phyloP scores from a whole-genome alignment of 805 yeast species.

The Nakazawaea peltata region DNA sequence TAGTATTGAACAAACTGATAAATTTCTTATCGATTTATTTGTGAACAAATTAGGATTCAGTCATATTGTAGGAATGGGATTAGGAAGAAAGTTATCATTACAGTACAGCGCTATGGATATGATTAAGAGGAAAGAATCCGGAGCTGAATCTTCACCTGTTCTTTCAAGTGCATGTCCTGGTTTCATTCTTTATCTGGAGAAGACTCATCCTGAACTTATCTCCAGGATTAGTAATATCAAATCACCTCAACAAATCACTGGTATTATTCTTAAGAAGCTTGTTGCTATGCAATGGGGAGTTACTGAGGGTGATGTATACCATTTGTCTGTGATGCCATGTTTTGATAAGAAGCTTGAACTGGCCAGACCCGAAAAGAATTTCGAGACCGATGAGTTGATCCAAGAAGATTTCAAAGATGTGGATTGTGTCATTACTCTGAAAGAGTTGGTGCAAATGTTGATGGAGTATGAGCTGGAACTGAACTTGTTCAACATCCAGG shows the following conservation, averaged over 20 bases:
- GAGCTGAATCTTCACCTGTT: slow-evolving; percentile 30
- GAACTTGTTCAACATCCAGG: too few relatives aligned
- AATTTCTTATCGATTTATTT: slow-evolving; percentile 50
- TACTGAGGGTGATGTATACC: slow-evolving; percentile 48
- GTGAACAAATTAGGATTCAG: slow-evolving; percentile 54
- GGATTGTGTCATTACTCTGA: slow-evolving; percentile 91
- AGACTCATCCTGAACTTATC: slow-evolving; percentile 82
- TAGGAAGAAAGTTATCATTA: slow-evolving; percentile 68
- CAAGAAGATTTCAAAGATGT: slow-evolving; percentile 46
- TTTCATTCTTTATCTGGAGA: slow-evolving; percentile 92
- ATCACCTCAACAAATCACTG: slow-evolving; percentile 93
- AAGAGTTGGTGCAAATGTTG: slow-evolving; percentile 70
- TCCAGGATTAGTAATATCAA: slow-evolving; percentile 66
- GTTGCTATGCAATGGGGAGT: slow-evolving; percentile 24
- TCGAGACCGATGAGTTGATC: too few relatives aligned
- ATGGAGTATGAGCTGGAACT: slow-evolving; percentile 41
- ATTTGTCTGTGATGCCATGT: slow-evolving; percentile 90
- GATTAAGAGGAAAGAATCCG: slow-evolving; percentile 10
- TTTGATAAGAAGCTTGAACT: slow-evolving; percentile 96
- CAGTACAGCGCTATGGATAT: slow-evolving; percentile 36
- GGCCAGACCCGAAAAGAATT: slow-evolving; percentile 61
- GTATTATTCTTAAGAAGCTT: slow-evolving; percentile 57
- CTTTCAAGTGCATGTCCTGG: slow-evolving; percentile 88
- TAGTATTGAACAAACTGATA: slow-evolving; percentile 50
- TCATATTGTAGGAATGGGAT: slow-evolving; percentile 76